Evolutionary conservation across 2,329 filamentous ascomycete species (phyloP).

Genomic region (Capronia coronata): DNA sequence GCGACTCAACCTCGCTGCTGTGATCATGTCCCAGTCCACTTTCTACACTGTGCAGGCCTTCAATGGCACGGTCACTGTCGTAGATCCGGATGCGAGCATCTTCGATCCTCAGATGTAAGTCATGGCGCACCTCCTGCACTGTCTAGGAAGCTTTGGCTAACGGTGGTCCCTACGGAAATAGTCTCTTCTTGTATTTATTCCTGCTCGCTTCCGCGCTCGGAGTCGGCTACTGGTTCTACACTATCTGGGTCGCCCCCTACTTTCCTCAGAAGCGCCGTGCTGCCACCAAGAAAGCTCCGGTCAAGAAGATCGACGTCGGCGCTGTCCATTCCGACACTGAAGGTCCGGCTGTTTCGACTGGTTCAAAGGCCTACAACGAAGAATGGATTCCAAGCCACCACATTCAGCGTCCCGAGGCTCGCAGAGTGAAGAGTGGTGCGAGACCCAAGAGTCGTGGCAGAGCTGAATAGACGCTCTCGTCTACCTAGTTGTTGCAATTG

Average conservation of each 20-base stretch:
- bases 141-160: neutral
- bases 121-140: conserved; percentile 9
- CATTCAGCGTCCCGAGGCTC: conserved; percentile 73
- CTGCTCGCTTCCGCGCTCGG: conserved; percentile 71
- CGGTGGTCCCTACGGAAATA: conserved; percentile 39
- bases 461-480: conserved; percentile 11
- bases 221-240: conserved; percentile 93
- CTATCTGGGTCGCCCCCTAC: conserved; percentile 91
- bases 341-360: conserved; percentile 61
- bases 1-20: conserved; percentile 65
- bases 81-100: conserved; percentile 84
- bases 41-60: conserved; percentile 73
- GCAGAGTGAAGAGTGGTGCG: conserved; percentile 49
- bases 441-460: conserved; percentile 40
- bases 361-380: conserved; percentile 74
- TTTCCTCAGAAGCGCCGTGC: conserved; percentile 63
- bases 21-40: conserved; percentile 51
- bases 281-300: conserved; percentile 55
- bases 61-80: conserved; percentile 75
- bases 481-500: neutral
- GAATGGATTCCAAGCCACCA: conserved; percentile 90
- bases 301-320: conserved; percentile 60
- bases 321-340: conserved; percentile 62
- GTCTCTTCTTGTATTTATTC: conserved; percentile 96
- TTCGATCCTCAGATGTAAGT: conserved; percentile 92